These are phyloP conservation scores for Camellia sinensis DNA, from an alignment of 148 eudicot genomes.

Conservation along the genomic window DNA sequence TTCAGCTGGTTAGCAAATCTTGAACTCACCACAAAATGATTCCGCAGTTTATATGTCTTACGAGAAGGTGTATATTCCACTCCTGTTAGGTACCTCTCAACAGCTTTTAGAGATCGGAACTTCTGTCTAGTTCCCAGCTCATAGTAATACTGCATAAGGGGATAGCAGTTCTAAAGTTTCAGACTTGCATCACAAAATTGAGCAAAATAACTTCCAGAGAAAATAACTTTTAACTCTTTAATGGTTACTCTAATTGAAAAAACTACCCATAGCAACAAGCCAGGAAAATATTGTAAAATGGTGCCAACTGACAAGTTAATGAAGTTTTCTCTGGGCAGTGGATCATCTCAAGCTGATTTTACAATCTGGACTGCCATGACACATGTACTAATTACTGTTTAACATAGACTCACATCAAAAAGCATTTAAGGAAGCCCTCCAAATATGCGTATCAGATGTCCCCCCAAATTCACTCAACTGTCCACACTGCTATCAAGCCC, in stretches of 20 bases:
- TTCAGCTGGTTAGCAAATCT: not conserved
- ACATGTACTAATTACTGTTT: not conserved
- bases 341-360: not conserved
- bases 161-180: not conserved
- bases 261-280: too few species aligned
- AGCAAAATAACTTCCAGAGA: not conserved
- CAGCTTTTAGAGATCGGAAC: slow-evolving; percentile 69
- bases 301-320: too few species aligned
- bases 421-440: too few species aligned
- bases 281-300: too few species aligned
- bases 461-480: too few species aligned
- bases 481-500: too few species aligned
- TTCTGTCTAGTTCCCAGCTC: slow-evolving; percentile 57
- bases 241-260: not conserved
- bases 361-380: not conserved
- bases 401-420: not conserved
- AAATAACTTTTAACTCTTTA: not conserved
- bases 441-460: too few species aligned
- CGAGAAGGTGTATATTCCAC: slow-evolving; percentile 28
- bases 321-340: too few species aligned
- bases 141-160: slow-evolving; percentile 58
- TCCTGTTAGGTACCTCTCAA: slow-evolving; percentile 53
- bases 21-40: slow-evolving; percentile 29
- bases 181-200: not conserved
- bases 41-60: slow-evolving; percentile 23